Conservation (phyloP, 2,329 filamentous ascomycete species). For the Calonectria naviculata region DNA sequence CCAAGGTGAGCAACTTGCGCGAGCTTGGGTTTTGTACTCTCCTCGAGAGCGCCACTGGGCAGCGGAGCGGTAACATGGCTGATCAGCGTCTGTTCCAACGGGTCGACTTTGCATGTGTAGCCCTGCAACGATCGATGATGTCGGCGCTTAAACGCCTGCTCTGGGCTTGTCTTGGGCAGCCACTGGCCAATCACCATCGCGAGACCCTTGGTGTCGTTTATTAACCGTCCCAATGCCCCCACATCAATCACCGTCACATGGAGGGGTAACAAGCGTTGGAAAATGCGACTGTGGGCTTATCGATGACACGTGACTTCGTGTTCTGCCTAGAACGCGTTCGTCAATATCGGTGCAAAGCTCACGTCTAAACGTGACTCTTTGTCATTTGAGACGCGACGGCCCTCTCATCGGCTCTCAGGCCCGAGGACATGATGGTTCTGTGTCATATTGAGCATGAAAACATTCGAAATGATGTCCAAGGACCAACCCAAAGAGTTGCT, state of each 20-base stretch:
- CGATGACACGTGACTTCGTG: conserved; percentile 39
- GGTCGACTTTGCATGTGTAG: conserved; percentile 38
- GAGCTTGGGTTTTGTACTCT: conserved; percentile 40
- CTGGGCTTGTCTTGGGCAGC: conserved; percentile 32
- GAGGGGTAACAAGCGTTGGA: conserved; percentile 3
- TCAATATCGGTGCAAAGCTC: conserved; percentile 22
- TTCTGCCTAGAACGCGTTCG: conserved; percentile 30
- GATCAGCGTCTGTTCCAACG: conserved; percentile 35
- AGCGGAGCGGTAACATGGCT: conserved; percentile 25
- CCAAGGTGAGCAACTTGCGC: conserved; percentile 31
- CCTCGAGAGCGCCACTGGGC: conserved; percentile 34
- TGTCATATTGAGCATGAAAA: not conserved
- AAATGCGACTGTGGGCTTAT: not conserved
- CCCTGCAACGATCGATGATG: conserved; percentile 34
- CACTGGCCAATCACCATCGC: conserved; percentile 33
- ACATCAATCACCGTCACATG: conserved; percentile 38
- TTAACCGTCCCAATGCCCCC: conserved; percentile 33
- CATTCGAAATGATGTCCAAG: conserved; percentile 33
- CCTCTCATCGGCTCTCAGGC: conserved; percentile 5
- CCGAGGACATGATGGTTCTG: conserved; percentile 33
- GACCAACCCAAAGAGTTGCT: conserved; percentile 22
- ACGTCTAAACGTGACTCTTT: conserved; percentile 29
- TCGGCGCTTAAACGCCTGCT: conserved; percentile 45
- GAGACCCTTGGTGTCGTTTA: conserved; percentile 39
- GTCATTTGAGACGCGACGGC: conserved; percentile 32